Evolutionary conservation across 805 yeast genomes (phyloP).

Genomic region (Diddensiella santjacobensis): DNA sequence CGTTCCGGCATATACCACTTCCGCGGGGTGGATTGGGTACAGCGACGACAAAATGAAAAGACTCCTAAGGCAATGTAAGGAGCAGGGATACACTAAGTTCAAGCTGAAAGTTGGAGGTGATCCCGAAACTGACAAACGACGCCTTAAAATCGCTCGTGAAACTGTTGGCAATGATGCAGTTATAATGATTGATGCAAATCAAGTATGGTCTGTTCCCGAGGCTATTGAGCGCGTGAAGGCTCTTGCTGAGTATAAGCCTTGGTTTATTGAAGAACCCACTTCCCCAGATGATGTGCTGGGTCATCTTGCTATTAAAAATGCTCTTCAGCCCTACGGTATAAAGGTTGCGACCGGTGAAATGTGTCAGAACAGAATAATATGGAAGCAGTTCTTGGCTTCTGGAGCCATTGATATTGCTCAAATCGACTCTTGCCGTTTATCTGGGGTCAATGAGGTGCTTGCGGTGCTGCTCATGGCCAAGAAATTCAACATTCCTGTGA

Average conservation of each 20-base stretch:
- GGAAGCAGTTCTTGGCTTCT: slow-evolving; percentile 32
- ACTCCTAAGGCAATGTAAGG: slow-evolving; percentile 34
- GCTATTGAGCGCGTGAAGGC: slow-evolving; percentile 34
- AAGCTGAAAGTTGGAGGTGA: slow-evolving; percentile 42
- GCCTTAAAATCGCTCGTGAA: slow-evolving; percentile 38
- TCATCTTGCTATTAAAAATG: slow-evolving; percentile 30
- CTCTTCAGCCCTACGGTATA: slow-evolving; percentile 31
- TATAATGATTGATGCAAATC: no score
- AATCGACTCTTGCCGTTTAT: slow-evolving; percentile 35
- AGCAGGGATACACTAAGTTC: slow-evolving; percentile 38
- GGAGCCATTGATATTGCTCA: slow-evolving; percentile 34
- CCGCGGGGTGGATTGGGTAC: slow-evolving; percentile 45
- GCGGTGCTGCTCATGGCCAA: slow-evolving; percentile 35
- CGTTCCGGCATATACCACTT: slow-evolving; percentile 43
- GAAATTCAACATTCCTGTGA: slow-evolving; percentile 33
- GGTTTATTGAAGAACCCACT: no score
- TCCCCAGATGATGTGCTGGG: slow-evolving; percentile 36
- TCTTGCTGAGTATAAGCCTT: slow-evolving; percentile 33
- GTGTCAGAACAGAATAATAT: no score
- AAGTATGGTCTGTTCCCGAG: no score
- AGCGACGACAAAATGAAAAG: slow-evolving; percentile 40
- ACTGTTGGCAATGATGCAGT: slow-evolving; percentile 37
- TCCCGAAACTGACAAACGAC: slow-evolving; percentile 35
- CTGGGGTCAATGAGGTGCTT: slow-evolving; percentile 35
- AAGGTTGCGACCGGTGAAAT: slow-evolving; percentile 38